phyloP scores from a whole-genome alignment of 1,284 basidiomycete genomes.

The Irpex lacteus region DNA sequence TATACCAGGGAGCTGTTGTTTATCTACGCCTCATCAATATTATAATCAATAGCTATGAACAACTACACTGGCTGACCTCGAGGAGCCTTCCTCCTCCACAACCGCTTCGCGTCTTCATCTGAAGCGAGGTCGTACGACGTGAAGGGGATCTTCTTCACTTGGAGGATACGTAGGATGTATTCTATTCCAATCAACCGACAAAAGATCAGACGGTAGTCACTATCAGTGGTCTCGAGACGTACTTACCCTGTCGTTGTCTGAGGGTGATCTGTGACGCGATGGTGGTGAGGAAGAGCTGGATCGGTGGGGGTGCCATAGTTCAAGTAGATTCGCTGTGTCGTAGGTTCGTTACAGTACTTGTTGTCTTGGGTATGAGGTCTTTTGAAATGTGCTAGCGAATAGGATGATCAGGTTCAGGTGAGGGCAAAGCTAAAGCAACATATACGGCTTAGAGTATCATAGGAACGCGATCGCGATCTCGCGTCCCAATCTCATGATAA shows the following conservation, averaged over 20 bases:
- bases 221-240: no score
- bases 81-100: slow-evolving; percentile 79
- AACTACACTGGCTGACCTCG: slow-evolving; percentile 34
- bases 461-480: no score
- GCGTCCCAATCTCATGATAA: no score
- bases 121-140: slow-evolving; percentile 80
- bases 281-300: slow-evolving; percentile 80
- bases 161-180: slow-evolving; percentile 71
- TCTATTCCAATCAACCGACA: slow-evolving; percentile 36
- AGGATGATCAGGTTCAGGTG: no score
- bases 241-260: slow-evolving; percentile 57
- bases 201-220: no score
- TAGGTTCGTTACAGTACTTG: no score
- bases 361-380: no score
- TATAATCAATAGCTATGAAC: no score
- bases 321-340: no score
- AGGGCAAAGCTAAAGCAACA: no score
- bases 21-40: slow-evolving; percentile 42
- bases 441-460: no score
- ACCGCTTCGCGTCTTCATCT: slow-evolving; percentile 72
- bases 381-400: no score
- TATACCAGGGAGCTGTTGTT: slow-evolving; percentile 77
- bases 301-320: slow-evolving; percentile 71
- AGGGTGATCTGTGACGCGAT: slow-evolving; percentile 77
- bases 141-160: slow-evolving; percentile 80